Evolutionary conservation across 805 yeast species (phyloP).

Genomic region (Nakazawaea wyomingensis): DNA sequence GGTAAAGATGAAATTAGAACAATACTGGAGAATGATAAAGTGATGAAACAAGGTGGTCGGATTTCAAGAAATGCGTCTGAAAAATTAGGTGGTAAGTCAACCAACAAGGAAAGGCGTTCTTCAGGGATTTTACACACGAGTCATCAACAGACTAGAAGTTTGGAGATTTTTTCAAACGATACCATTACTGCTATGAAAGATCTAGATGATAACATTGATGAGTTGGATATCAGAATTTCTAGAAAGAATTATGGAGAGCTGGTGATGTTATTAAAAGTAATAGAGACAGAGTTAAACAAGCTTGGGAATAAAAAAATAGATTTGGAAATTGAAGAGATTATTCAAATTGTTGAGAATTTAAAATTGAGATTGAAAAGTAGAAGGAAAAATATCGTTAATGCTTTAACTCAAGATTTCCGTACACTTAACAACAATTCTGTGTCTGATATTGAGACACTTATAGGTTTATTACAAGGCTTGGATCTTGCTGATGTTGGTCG

Average conservation of each 20-base stretch:
- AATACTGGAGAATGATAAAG: constrained; percentile 44
- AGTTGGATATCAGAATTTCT: constrained; percentile 62
- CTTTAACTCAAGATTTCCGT: not conserved
- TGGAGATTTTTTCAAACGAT: constrained; percentile 31
- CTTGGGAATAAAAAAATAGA: constrained; percentile 15
- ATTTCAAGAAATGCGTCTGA: constrained; percentile 6
- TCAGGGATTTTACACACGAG: constrained; percentile 29
- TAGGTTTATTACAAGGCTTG: constrained; percentile 30
- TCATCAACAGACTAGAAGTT: constrained; percentile 53
- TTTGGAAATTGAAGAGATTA: constrained; percentile 29
- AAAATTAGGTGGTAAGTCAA: constrained; percentile 16
- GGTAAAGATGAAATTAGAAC: constrained; percentile 59
- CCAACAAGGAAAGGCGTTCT: constrained; percentile 20
- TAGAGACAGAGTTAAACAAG: constrained; percentile 16
- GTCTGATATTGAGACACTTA: constrained; percentile 16
- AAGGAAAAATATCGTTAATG: constrained; percentile 9
- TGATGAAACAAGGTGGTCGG: constrained; percentile 28
- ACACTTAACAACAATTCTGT: constrained; percentile 14
- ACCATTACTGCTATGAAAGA: constrained; percentile 29
- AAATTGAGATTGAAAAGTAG: constrained; percentile 14
- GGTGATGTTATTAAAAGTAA: constrained; percentile 24
- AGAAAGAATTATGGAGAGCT: constrained; percentile 48
- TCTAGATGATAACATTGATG: constrained; percentile 61
- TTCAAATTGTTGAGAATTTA: constrained; percentile 22
- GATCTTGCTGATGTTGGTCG: constrained; percentile 44